Evolutionary conservation across 31 red algal genomes (phyloP), one percentile per base, ranked within the genome.

Genomic region (Asparagopsis taxiformis): DNA sequence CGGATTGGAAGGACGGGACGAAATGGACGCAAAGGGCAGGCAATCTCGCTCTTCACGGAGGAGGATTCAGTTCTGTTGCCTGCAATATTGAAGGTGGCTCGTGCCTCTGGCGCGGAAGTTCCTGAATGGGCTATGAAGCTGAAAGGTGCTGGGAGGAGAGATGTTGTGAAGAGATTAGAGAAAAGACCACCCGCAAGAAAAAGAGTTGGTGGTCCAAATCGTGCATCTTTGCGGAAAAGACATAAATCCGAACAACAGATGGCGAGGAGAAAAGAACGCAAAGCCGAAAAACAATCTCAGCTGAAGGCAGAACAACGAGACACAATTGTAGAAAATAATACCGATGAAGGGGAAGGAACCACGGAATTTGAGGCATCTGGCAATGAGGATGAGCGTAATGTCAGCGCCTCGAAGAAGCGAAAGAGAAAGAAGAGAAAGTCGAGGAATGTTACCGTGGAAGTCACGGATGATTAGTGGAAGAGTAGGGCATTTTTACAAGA

Each of bases 1-100:
- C 82, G 94, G 33, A 93, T 97, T 41, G 94, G 94, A 19, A 48
- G 94, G 17, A 84, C 89, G 8, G 94, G 94, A 1, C 68, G 94
- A 3, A 72, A 69, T 8, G 94, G 79, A 46, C 29, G 61, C 19
- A 43, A 33, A 11, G 93, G 93, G 17, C n/a, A 24, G 22, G 89
- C 94, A 1, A 32, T 97, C 0, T 89, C 84, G 32, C 44, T 97
- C 28, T 97, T 97, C 28, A 87, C 72, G n/a, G 82, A 88, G 73
- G 88, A 89, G 43, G 94, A 97, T 35, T 30, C 3, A 23, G 35
- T 30, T 16, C 36, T 64, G 55, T 30, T 91, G 38, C 46, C 61
- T 17, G 55, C 31, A 4, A 39, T 91, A 2, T 41, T 65, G 0
- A 55, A 52, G 7, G 79, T 91, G 5, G 79, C 79, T 55, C 43